Evolutionary conservation across 768 basidiomycete genomes (phyloP), one percentile per base, ranked within the genome.

Genomic region (Tricholoma furcatifolium): DNA sequence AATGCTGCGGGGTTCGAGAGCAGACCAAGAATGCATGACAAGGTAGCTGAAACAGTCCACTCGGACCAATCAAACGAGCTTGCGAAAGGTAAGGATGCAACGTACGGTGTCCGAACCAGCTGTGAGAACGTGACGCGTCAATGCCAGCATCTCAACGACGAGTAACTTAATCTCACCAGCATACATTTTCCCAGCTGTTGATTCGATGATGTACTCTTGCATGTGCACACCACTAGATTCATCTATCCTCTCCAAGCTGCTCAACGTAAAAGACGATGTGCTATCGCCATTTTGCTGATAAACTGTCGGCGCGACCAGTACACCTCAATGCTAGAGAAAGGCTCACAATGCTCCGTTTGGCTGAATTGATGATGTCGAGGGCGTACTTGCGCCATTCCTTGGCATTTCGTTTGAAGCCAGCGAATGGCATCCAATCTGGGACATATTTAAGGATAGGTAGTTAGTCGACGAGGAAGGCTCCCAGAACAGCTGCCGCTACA

Each of bases 371-470:
- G 58, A 71, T 58, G 7, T 48, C 45, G 5, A 18, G 12, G 2
- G 59, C 58, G 2, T 49, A 32, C 4, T 57, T 43, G n/a, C 43
- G 48, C 64, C 68, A 68, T 10, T 63, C 55, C 14, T 51, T 58
- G 3, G 74, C 74, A 27, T 62, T 58, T 0, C 53, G 58, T 53
- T 72, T 66, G 61, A 75, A 75, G n/a, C 61, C 67, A 0, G 65
- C 65, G 2, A 68, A 65, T 23, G 74, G 72, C 38, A 74, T 54
- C 66, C 69, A 74, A 4, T 50, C 58, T 3, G 73, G 74, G 1
- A 74, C 46, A 39, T 72, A 60, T 50, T 67, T 67, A 14, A 76
- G 52, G 17, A 62, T 21, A 12, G 63, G 63, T 18, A 66, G 32
- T 0, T 59, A 47, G 38, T 76, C 71, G 42, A 70, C 70, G 4